Percentiles rank a stretch among this genome's conserved stretches.
Evolutionary conservation across 2,329 filamentous ascomycete species (phyloP).

Genomic region (Talaromyces marneffei): DNA sequence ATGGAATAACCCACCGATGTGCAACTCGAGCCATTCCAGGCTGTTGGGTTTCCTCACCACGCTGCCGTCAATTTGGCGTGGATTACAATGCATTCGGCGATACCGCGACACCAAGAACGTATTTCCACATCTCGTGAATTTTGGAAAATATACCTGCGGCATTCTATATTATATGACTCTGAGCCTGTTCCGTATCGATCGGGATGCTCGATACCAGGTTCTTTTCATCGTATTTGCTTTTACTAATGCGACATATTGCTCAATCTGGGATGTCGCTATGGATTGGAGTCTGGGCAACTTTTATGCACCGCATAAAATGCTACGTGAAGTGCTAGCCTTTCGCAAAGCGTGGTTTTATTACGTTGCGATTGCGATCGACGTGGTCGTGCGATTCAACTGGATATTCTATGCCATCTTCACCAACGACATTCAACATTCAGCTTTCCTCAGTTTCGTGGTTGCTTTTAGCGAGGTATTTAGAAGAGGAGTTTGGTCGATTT

Average conservation of each 20-base stretch:
- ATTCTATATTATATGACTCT: constrained; percentile 73
- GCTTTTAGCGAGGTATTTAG: constrained; percentile 73
- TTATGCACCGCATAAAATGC: constrained; percentile 58
- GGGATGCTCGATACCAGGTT: constrained; percentile 51
- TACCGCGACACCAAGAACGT: constrained; percentile 79
- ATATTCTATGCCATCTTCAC: constrained; percentile 86
- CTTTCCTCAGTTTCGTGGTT: constrained; percentile 72
- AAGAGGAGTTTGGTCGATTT: constrained; percentile 82
- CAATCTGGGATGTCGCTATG: constrained; percentile 92
- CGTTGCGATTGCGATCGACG: constrained; percentile 72
- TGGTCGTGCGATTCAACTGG: constrained; percentile 86
- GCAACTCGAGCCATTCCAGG: constrained; percentile 80
- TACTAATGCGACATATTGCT: constrained; percentile 79
- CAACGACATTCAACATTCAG: constrained; percentile 73
- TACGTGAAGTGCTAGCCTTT: constrained; percentile 74
- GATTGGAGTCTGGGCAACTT: constrained; percentile 89
- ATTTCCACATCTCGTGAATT: constrained; percentile 90
- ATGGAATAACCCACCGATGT: constrained; percentile 68
- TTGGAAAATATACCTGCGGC: constrained; percentile 82
- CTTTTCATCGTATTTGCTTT: constrained; percentile 74
- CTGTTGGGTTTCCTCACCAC: constrained; percentile 78
- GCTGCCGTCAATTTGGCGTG: constrained; percentile 82
- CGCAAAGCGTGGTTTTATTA: constrained; percentile 83
- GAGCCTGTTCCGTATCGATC: constrained; percentile 74
- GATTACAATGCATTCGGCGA: constrained; percentile 82